Evolutionary conservation across 306 rosid genomes (phyloP).

Genomic region (Gleditsia sinensis): DNA sequence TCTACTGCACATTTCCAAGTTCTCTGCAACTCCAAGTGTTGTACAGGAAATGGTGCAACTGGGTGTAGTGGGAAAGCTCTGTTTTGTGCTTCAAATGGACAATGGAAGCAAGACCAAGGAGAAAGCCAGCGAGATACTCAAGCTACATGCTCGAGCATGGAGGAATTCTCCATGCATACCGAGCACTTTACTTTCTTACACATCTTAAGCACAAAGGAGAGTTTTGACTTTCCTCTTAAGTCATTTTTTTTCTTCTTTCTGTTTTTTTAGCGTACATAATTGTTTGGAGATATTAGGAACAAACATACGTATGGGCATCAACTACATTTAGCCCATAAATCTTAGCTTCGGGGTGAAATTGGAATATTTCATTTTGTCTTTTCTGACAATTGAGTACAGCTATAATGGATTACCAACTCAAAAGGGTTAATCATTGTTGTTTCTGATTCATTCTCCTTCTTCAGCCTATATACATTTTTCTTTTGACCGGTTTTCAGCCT

Average conservation of each 20-base stretch:
- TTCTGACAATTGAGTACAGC: background rate
- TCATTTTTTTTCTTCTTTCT: background rate
- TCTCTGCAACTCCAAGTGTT: slow-evolving; percentile 50
- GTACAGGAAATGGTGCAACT: slow-evolving; percentile 71
- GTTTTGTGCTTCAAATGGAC: slow-evolving; percentile 71
- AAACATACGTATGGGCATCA: slow-evolving; percentile 6
- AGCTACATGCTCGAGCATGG: slow-evolving; percentile 64
- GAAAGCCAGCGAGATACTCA: slow-evolving; percentile 73
- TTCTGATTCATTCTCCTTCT: background rate
- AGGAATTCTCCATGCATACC: slow-evolving; percentile 68
- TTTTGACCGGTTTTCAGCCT: background rate
- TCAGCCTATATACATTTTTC: background rate
- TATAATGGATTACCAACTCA: background rate
- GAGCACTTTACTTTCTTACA: slow-evolving; percentile 41
- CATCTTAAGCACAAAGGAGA: slow-evolving; percentile 33
- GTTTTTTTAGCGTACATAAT: background rate
- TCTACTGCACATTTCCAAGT: slow-evolving; percentile 48
- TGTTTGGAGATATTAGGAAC: no score
- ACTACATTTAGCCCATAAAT: background rate
- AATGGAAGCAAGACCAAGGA: slow-evolving; percentile 75
- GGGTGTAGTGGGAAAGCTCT: slow-evolving; percentile 76
- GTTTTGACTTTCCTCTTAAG: background rate
- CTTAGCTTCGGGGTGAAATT: background rate
- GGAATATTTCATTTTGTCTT: background rate
- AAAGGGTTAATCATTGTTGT: slow-evolving; percentile 4